Evolutionary conservation across 495 filamentous ascomycete species (phyloP), one percentile per base, ranked within the genome.

Genomic region (Xylaria flabelliformis): DNA sequence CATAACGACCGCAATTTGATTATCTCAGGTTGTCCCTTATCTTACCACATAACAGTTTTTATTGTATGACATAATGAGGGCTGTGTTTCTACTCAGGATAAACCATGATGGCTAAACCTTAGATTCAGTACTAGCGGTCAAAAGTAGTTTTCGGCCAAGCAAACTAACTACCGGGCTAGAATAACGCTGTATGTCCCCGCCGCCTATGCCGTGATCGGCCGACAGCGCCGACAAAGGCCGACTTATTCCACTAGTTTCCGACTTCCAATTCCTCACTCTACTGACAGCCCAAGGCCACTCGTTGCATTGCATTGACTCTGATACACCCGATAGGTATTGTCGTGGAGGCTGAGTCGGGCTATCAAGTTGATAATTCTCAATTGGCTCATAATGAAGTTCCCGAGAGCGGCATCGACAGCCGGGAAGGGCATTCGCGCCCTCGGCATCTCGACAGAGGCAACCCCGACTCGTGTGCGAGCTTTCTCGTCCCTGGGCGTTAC

Each of bases 311-410:
- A 56, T 56, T 32, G 26, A 5, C 53, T 9, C 2, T 32, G 26
- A 29, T 56, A 10, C 32, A 32, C 4, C 32, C 26, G 29, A 4
- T 39, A 32, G 51, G 34, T 53, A 59, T 17, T 46, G 13, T n/a
- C 26, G 62, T n/a, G 41, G 62, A 26, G 32, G 44, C 24, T 13
- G 15, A 51, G n/a, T 24, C 39, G 29, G 21, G 32, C 7, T 39
- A 36, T 24, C 21, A 5, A 17, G 21, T 19, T 32, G 36, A 36
- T 4, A 39, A 24, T 46, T 69, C 15, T 61, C 74, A 75, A 81
- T 80, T 78, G 75, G 74, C 53, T 34, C 67, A 77, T 72, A 32
- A 83, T 83, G 81, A 82, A 77, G 74, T 62, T 75, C 34, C 75
- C 79, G 36, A 73, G 74, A 75, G 72, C 76, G 63, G 59, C 76